These are phyloP conservation scores for Brassica napus DNA, from an alignment of 345 rosid genomes.

Conservation along the genomic window DNA sequence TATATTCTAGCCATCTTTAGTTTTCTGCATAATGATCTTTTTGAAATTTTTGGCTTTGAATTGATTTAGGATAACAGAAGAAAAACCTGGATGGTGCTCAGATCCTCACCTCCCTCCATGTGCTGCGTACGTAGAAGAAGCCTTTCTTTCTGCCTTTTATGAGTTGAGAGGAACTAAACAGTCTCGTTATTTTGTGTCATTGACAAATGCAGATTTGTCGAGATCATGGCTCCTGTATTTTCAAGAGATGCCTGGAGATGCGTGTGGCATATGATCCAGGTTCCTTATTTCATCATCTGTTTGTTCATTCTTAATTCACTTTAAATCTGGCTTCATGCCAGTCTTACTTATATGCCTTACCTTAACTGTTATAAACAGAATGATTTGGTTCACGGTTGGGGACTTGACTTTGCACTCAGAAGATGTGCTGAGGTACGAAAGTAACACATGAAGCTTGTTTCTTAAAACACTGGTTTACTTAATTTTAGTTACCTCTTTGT, in stretches of 20 bases:
- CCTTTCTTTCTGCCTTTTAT: slow-evolving; percentile 1
- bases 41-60: slow-evolving; percentile 2
- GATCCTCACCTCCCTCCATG: slow-evolving; percentile 92
- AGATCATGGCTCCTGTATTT: slow-evolving; percentile 99
- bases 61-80: slow-evolving; percentile 64
- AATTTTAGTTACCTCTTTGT: background rate
- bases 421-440: slow-evolving; percentile 77
- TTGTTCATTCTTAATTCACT: slow-evolving; percentile 1
- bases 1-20: background rate
- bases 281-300: slow-evolving; percentile 24
- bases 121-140: slow-evolving; percentile 72
- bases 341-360: slow-evolving; percentile 9
- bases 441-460: background rate
- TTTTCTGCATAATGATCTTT: slow-evolving; percentile 12
- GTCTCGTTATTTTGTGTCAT: background rate
- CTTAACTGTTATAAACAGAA: slow-evolving; percentile 55
- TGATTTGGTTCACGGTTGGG: slow-evolving; percentile 99
- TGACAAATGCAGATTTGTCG: slow-evolving; percentile 69
- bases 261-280: slow-evolving; percentile 98
- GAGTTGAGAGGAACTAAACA: background rate
- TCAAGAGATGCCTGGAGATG: slow-evolving; percentile 95
- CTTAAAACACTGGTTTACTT: slow-evolving; percentile 1
- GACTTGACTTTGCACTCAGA: slow-evolving; percentile 95
- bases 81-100: slow-evolving; percentile 89
- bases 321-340: background rate